Percentiles rank a stretch among this genome's conserved stretches.
These are phyloP conservation scores for Dactylellina leptospora DNA, from an alignment of 2,329 filamentous ascomycete species.

Conservation along the genomic window DNA sequence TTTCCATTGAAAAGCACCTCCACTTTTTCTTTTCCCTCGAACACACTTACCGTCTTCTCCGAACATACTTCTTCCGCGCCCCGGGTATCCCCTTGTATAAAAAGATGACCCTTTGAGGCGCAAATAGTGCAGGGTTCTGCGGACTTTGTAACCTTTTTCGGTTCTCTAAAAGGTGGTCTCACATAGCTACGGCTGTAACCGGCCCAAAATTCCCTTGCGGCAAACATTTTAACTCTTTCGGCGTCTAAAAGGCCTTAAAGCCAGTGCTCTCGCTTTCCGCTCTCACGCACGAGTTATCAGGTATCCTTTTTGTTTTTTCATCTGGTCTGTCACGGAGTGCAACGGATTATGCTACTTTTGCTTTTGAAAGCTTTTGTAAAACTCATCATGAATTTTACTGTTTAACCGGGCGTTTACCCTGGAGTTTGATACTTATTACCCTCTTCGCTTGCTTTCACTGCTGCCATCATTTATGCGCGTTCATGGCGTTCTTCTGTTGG, in stretches of 20 bases:
- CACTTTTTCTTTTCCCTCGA: slow-evolving; percentile 24
- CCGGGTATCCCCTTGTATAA: neutral
- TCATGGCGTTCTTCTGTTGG: slow-evolving; percentile 41
- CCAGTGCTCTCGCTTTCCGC: slow-evolving; percentile 10
- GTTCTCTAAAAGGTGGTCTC: slow-evolving; percentile 22
- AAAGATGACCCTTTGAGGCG: slow-evolving; percentile 15
- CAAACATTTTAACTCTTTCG: slow-evolving; percentile 23
- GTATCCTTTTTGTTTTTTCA: slow-evolving; percentile 30
- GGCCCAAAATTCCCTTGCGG: too few relatives aligned
- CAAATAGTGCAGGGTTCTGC: slow-evolving; percentile 8
- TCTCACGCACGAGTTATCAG: slow-evolving; percentile 19
- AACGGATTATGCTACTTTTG: slow-evolving; percentile 34
- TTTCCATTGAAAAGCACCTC: slow-evolving; percentile 30
- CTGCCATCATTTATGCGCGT: slow-evolving; percentile 51
- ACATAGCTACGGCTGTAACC: too few relatives aligned
- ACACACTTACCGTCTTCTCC: slow-evolving; percentile 17
- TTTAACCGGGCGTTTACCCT: slow-evolving; percentile 29
- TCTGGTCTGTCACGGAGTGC: slow-evolving; percentile 32
- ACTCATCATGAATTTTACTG: slow-evolving; percentile 38
- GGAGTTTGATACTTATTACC: slow-evolving; percentile 43
- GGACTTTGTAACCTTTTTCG: slow-evolving; percentile 32
- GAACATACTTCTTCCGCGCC: slow-evolving; percentile 6
- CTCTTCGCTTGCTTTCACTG: slow-evolving; percentile 25
- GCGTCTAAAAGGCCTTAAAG: slow-evolving; percentile 43
- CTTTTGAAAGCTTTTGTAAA: slow-evolving; percentile 41